Percentiles rank a stretch among this genome's conserved stretches.
These are phyloP conservation scores for Cardamine resedifolia DNA, from an alignment of 345 rosid genomes.

Conservation along the genomic window DNA sequence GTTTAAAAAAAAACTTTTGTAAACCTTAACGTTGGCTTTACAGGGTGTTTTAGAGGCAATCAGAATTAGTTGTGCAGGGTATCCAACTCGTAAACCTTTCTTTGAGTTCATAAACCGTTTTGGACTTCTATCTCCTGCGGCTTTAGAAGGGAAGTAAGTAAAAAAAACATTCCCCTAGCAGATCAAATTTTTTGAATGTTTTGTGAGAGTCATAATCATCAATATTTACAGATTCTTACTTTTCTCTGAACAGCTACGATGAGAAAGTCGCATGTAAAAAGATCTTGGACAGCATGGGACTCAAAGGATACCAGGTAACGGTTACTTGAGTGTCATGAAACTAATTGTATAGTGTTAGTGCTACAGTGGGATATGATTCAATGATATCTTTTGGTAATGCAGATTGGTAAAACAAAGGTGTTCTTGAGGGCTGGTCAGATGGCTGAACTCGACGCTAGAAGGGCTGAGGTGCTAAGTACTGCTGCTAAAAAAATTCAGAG, in stretches of 20 bases:
- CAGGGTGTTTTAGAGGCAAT: slow-evolving; percentile 98
- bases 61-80: slow-evolving; percentile 97
- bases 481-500: slow-evolving; percentile 91
- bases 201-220: slow-evolving; percentile 16
- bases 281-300: slow-evolving; percentile 83
- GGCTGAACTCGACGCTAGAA: slow-evolving; percentile 94
- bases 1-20: background rate
- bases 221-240: slow-evolving; percentile 29
- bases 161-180: background rate
- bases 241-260: slow-evolving; percentile 57
- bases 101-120: slow-evolving; percentile 90
- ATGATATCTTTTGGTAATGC: slow-evolving; percentile 33
- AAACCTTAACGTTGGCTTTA: slow-evolving; percentile 25
- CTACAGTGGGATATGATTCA: background rate
- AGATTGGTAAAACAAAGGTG: slow-evolving; percentile 95
- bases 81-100: slow-evolving; percentile 91
- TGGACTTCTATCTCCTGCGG: slow-evolving; percentile 73
- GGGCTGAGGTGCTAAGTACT: slow-evolving; percentile 70
- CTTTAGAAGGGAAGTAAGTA: slow-evolving; percentile 84
- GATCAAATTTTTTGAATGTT: slow-evolving; percentile 19
- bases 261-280: slow-evolving; percentile 70
- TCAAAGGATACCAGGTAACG: slow-evolving; percentile 87
- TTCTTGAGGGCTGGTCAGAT: slow-evolving; percentile 98
- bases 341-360: background rate
- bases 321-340: background rate